Conservation (phyloP, 1,284 basidiomycete genomes). For the Anthracocystis walkeri region DNA sequence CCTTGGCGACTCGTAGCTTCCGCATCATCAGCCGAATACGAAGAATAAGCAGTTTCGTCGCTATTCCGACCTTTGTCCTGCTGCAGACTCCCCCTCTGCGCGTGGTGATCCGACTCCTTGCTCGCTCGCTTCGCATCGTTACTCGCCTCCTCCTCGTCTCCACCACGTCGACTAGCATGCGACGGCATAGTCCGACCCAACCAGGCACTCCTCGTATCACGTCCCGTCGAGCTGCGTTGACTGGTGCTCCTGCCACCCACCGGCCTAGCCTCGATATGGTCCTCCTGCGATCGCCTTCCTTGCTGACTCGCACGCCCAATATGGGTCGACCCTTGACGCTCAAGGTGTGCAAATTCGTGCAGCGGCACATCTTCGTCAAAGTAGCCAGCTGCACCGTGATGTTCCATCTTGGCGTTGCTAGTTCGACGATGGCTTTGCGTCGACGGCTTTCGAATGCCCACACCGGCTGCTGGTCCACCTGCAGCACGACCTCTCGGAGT, state of each 20-base stretch:
- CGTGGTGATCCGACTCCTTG: not conserved
- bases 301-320: constrained; percentile 6
- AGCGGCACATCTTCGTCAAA: constrained; percentile 11
- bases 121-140: not conserved
- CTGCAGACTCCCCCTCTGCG: not conserved
- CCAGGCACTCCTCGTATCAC: constrained; percentile 17
- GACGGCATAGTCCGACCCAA: constrained; percentile 17
- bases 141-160: not conserved
- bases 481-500: constrained; percentile 24
- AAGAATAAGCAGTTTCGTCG: constrained; percentile 22
- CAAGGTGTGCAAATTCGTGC: constrained; percentile 12
- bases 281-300: constrained; percentile 2
- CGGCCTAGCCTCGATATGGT: constrained; percentile 15
- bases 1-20: not conserved
- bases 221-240: constrained; percentile 4
- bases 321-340: constrained; percentile 13
- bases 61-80: constrained; percentile 8
- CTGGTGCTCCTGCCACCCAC: constrained; percentile 8
- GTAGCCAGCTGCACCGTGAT: constrained; percentile 2
- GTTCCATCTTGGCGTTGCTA: not conserved
- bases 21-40: not conserved
- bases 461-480: constrained; percentile 34
- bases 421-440: constrained; percentile 17
- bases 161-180: not conserved
- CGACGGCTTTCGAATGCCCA: constrained; percentile 24